Conservation (phyloP, 2,329 filamentous ascomycete species). For the Elsinoe perseae region DNA sequence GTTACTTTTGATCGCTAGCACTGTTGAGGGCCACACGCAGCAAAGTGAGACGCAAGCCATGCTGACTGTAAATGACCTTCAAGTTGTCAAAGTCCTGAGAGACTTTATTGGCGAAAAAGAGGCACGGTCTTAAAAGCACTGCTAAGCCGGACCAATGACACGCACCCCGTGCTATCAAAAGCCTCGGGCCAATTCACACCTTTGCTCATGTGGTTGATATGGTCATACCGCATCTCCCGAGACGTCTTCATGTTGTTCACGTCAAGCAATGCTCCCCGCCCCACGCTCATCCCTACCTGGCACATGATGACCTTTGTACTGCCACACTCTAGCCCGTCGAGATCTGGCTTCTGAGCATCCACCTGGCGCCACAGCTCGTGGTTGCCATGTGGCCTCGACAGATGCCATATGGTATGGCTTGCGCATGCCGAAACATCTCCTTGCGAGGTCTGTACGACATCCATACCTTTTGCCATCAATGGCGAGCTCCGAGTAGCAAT, state of each 20-base stretch:
- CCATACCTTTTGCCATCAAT: neutral
- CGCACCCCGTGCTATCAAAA: neutral
- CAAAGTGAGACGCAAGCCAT: too few species aligned
- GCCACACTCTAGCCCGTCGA: slow-evolving; percentile 1
- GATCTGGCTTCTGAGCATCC: neutral
- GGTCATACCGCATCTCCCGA: neutral
- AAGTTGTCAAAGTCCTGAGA: neutral
- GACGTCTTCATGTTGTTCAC: neutral
- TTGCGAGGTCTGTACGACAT: slow-evolving; percentile 1
- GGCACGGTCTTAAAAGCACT: neutral
- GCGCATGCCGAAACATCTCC: neutral
- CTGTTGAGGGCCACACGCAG: too few species aligned
- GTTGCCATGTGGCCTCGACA: slow-evolving; percentile 13
- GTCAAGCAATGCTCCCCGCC: neutral
- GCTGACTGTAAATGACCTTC: too few species aligned
- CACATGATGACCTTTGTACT: slow-evolving; percentile 6
- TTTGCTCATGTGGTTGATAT: neutral
- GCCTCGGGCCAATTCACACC: neutral
- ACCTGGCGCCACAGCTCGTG: slow-evolving; percentile 8
- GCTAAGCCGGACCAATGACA: neutral
- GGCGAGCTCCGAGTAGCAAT: neutral
- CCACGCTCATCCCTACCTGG: neutral
- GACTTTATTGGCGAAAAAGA: slow-evolving; percentile 1
- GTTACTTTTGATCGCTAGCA: too few species aligned
- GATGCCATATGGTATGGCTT: slow-evolving; percentile 12